These are phyloP conservation scores for Diaporthe ilicicola DNA, from an alignment of 2,329 filamentous ascomycete genomes.

Conservation along the genomic window DNA sequence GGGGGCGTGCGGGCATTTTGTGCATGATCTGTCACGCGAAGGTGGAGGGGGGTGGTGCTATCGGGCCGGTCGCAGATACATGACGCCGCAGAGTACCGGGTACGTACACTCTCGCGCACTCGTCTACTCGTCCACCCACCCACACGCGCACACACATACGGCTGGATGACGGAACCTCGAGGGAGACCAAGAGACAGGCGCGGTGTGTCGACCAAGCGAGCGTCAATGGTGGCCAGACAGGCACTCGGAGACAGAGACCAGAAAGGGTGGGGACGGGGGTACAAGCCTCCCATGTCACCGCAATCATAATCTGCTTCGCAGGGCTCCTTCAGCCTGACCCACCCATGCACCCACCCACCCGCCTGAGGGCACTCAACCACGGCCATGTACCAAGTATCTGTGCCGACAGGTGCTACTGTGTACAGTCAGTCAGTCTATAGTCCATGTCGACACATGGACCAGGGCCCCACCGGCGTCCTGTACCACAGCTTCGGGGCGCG, in stretches of 20 bases:
- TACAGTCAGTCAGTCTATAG: background rate
- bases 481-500: slow-evolving; percentile 21
- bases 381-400: slow-evolving; percentile 11
- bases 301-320: slow-evolving; percentile 13
- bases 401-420: background rate
- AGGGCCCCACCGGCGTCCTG: background rate
- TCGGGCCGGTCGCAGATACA: background rate
- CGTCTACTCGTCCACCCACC: background rate
- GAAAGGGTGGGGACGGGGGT: background rate
- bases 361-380: background rate
- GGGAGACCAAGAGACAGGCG: slow-evolving; percentile 1
- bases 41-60: background rate
- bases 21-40: background rate
- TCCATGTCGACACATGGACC: slow-evolving; percentile 18
- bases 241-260: slow-evolving; percentile 16
- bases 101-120: too few species aligned
- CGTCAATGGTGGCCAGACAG: slow-evolving; percentile 15
- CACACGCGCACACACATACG: background rate
- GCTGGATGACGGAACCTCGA: slow-evolving; percentile 16
- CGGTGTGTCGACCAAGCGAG: slow-evolving; percentile 20
- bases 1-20: background rate
- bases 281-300: slow-evolving; percentile 18
- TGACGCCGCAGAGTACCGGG: too few species aligned
- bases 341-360: background rate
- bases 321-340: slow-evolving; percentile 1